These are phyloP conservation scores for Straminergon stramineum DNA, from an alignment of 225 moss, liverwort and hornwort species.

Conservation along the genomic window DNA sequence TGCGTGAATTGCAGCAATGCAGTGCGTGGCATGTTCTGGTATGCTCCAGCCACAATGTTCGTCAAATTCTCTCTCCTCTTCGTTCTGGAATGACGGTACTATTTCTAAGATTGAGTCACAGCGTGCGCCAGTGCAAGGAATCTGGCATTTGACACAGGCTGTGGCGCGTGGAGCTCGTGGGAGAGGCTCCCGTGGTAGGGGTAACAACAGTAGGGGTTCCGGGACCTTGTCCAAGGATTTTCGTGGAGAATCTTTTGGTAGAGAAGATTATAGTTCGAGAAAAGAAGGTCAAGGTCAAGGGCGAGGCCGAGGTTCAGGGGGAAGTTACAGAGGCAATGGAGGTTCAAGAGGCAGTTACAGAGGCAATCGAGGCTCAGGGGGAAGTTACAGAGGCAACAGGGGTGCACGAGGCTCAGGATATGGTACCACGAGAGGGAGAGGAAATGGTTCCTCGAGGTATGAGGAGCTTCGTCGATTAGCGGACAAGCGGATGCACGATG, in stretches of 20 bases:
- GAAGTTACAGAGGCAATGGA: not conserved
- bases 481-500: conserved; percentile 56
- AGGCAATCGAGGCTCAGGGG: not conserved
- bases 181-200: conserved; percentile 7
- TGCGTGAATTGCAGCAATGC: not conserved
- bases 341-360: conserved; percentile 7
- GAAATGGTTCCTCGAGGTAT: conserved; percentile 10
- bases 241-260: not conserved
- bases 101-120: not conserved
- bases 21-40: conserved; percentile 3
- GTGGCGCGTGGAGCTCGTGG: conserved; percentile 9
- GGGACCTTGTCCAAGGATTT: conserved; percentile 8
- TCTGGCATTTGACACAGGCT: not conserved
- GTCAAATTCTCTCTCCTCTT: not conserved
- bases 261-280: not conserved
- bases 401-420: not conserved
- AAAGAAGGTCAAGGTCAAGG: not conserved
- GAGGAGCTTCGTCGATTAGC: conserved; percentile 37
- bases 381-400: conserved; percentile 1
- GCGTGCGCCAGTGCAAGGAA: not conserved
- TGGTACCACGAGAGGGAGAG: conserved; percentile 7
- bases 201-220: conserved; percentile 3
- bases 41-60: not conserved
- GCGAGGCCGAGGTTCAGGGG: not conserved
- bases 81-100: not conserved